Conservation (phyloP, 331 rosid species). For the Ulmus americana region DNA sequence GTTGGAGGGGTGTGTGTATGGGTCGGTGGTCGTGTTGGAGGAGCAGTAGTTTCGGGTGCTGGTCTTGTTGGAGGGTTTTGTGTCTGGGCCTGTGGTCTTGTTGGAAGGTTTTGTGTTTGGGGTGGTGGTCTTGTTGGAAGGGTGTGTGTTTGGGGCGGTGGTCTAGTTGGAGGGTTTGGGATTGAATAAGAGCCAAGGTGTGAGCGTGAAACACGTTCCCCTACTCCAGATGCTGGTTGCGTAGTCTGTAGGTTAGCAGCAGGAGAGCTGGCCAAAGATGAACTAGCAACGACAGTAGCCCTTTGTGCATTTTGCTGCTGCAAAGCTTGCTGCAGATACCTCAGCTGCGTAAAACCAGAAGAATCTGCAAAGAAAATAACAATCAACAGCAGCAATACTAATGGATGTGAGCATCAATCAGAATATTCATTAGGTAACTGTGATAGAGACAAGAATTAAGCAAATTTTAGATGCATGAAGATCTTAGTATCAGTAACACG, state of each 20-base stretch:
- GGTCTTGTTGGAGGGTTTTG: too few relatives aligned
- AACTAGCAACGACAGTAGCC: slow-evolving; percentile 26
- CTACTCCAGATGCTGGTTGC: slow-evolving; percentile 5
- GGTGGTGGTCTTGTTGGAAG: slow-evolving; percentile 21
- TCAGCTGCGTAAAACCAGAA: slow-evolving; percentile 23
- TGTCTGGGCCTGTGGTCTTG: too few relatives aligned
- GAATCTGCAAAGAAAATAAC: slow-evolving; percentile 38
- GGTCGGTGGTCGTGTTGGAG: too few relatives aligned
- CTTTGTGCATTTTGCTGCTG: slow-evolving; percentile 34
- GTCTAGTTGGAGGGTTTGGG: slow-evolving; percentile 23
- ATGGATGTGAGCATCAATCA: background rate
- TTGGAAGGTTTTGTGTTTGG: slow-evolving; percentile 25
- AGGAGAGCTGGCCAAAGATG: slow-evolving; percentile 32
- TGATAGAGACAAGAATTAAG: background rate
- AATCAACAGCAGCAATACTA: background rate
- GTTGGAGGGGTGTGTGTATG: too few relatives aligned
- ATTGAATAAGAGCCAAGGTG: too few relatives aligned
- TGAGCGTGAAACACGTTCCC: too few relatives aligned
- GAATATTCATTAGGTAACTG: background rate
- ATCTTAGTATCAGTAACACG: background rate
- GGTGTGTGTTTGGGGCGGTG: slow-evolving; percentile 13
- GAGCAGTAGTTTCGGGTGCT: too few relatives aligned
- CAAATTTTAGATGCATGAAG: background rate
- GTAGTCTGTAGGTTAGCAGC: slow-evolving; percentile 34
- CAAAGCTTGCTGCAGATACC: slow-evolving; percentile 14